These are phyloP conservation scores for Alnus glutinosa DNA, from an alignment of 306 rosid genomes.

Conservation along the genomic window DNA sequence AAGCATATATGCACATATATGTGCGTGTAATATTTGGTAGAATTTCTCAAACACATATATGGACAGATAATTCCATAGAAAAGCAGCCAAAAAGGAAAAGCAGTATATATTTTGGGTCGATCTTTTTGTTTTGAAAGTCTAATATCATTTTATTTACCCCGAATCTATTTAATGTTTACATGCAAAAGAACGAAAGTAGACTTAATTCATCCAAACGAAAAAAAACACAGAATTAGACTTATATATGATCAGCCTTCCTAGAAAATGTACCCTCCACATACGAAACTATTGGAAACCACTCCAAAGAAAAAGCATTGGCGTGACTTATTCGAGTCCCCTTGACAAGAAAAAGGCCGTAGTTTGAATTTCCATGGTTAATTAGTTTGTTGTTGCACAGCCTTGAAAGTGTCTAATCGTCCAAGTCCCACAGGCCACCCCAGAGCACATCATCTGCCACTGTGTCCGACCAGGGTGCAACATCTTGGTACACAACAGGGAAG, in stretches of 20 bases:
- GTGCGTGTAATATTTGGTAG: too few relatives aligned
- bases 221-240: neutral
- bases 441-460: constrained; percentile 26
- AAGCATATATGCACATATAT: neutral
- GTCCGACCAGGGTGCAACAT: constrained; percentile 33
- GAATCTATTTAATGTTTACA: neutral
- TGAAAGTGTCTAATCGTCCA: constrained; percentile 21
- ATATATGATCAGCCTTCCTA: neutral
- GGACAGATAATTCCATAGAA: neutral
- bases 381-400: too few relatives aligned
- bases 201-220: neutral
- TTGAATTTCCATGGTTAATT: neutral
- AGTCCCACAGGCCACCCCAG: constrained; percentile 51
- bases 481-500: constrained; percentile 28
- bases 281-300: neutral
- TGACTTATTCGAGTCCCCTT: constrained; percentile 12
- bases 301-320: constrained; percentile 17
- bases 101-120: too few relatives aligned
- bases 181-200: neutral
- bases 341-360: constrained; percentile 1
- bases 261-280: neutral
- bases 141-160: neutral
- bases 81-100: neutral
- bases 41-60: too few relatives aligned
- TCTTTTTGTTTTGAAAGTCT: neutral